These are phyloP conservation scores for Alternaria sp. DNA, from an alignment of 2,329 filamentous ascomycete genomes.

Conservation along the genomic window DNA sequence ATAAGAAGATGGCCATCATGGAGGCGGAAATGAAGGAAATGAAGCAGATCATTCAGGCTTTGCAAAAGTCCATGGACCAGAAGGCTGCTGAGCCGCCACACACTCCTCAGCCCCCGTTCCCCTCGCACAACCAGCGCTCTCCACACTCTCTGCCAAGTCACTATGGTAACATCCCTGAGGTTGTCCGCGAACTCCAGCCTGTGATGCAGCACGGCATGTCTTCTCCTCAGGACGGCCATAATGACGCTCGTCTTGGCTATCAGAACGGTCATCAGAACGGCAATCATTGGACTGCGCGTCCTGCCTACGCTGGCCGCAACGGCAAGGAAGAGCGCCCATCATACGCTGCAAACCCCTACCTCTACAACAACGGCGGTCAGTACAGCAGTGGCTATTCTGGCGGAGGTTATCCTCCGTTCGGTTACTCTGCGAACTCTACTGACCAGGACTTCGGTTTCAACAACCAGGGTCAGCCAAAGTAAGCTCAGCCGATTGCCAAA, in stretches of 20 bases:
- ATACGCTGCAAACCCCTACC: slow-evolving; percentile 32
- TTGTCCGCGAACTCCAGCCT: neutral
- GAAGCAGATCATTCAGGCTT: slow-evolving; percentile 28
- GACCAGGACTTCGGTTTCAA: slow-evolving; percentile 28
- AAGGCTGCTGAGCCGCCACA: slow-evolving; percentile 18
- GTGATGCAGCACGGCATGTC: slow-evolving; percentile 2
- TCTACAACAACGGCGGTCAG: slow-evolving; percentile 18
- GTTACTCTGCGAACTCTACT: slow-evolving; percentile 17
- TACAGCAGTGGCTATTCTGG: slow-evolving; percentile 23
- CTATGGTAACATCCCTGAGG: slow-evolving; percentile 22
- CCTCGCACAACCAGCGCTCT: slow-evolving; percentile 28
- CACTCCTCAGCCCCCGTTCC: slow-evolving; percentile 3
- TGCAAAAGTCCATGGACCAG: slow-evolving; percentile 34
- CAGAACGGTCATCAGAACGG: slow-evolving; percentile 17
- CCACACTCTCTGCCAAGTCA: slow-evolving; percentile 30
- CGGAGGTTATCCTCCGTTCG: slow-evolving; percentile 24
- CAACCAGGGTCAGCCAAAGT: slow-evolving; percentile 23
- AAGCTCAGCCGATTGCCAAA: neutral
- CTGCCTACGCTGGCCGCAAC: slow-evolving; percentile 22
- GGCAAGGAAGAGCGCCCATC: slow-evolving; percentile 30
- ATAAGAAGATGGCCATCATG: slow-evolving; percentile 31
- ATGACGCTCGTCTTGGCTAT: slow-evolving; percentile 22
- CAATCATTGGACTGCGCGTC: slow-evolving; percentile 22
- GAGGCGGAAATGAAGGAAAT: slow-evolving; percentile 35
- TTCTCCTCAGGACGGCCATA: slow-evolving; percentile 21